Evolutionary conservation across 768 basidiomycete species (phyloP), one percentile per base, ranked within the genome.

Genomic region (Tremella yokohamensis): DNA sequence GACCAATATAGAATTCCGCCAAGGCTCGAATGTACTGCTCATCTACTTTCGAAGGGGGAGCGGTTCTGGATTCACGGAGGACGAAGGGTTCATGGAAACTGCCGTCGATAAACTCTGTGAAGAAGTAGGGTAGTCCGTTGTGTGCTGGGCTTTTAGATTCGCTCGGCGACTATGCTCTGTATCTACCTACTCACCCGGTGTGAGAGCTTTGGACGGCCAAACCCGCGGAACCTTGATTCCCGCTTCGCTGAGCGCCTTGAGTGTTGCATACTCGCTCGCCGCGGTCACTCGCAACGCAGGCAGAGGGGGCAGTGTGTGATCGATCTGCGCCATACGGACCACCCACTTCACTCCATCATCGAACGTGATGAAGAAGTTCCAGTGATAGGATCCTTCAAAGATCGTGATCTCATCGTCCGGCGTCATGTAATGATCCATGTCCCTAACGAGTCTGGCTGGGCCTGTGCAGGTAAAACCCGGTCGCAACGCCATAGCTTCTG

Each of bases 321-420:
- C 12, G 22, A 40, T 19, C 26, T 8, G 39, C 16, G 54, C 34
- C 18, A 65, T 59, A 22, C 64, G 26, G 40, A 47, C 52, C 13
- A 58, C 16, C 64, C 64, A 65, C 26, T 58, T 45, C 13, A 40
- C 19, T n/a, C 57, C 64, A 54, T 56, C 60, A 20, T 58, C 57
- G 44, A 65, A 62, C 1, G 34, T 16, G 15, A 65, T 24, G 26
- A 37, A 25, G 13, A 65, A 4, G 45, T 62, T 56, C 1, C n/a
- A 40, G 34, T 65, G 61, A 49, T 22, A 55, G 0, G 52, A 39
- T 22, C 25, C 15, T n/a, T 20, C 25, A 29, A 16, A n/a, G n/a
- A 29, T n/a, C 8, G 49, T 16, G 19, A 34, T 11, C 29, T 4
- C 6, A 4, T 34, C 8, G 18, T 16, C 25, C 20, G 29, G 29